Percentiles rank a stretch among this genome's conserved stretches.
Evolutionary conservation across 2,329 filamentous ascomycete species (phyloP).

Genomic region (Scedosporium apiospermum): DNA sequence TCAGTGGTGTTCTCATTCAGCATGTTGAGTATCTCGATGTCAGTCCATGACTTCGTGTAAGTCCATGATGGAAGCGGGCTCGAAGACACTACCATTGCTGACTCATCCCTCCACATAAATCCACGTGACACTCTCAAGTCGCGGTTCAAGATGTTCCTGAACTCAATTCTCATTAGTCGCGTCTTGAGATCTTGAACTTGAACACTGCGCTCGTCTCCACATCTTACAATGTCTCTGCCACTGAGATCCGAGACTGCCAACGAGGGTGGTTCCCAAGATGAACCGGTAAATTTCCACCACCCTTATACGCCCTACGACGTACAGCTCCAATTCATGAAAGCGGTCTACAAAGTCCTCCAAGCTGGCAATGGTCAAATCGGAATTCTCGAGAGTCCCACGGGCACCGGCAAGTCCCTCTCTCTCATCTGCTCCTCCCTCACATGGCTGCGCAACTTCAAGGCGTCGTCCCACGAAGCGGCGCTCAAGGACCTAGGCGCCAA

Average conservation of each 20-base stretch:
- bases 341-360: constrained; percentile 71
- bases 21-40: too few relatives aligned
- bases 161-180: too few relatives aligned
- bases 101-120: neutral
- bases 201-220: neutral
- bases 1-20: too few relatives aligned
- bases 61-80: neutral
- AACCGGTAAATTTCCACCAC: constrained; percentile 65
- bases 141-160: neutral
- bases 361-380: constrained; percentile 63
- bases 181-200: neutral
- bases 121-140: neutral
- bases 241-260: neutral
- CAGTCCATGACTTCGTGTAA: too few relatives aligned
- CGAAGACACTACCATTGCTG: neutral
- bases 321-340: constrained; percentile 78
- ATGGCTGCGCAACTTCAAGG: constrained; percentile 82
- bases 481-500: constrained; percentile 32
- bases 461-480: constrained; percentile 41
- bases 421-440: constrained; percentile 83
- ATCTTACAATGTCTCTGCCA: neutral
- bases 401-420: constrained; percentile 83
- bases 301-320: constrained; percentile 83
- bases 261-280: neutral
- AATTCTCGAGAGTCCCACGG: constrained; percentile 90